Conservation (phyloP, 129 eudicot species). For the Ambrosia artemisiifolia region DNA sequence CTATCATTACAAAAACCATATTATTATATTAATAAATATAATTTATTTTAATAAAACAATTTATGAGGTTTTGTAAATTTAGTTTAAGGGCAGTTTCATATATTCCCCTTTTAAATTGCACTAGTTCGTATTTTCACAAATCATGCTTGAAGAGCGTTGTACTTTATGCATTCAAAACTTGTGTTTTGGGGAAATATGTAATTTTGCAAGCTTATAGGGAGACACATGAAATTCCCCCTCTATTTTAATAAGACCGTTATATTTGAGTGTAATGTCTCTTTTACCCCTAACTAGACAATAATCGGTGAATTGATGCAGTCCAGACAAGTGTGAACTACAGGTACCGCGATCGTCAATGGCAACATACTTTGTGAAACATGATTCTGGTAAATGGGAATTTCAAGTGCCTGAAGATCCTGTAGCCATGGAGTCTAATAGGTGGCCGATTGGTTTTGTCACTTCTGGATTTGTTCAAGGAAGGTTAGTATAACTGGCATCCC, state of each 20-base stretch:
- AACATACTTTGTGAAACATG: conserved; percentile 45
- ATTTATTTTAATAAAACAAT: not conserved
- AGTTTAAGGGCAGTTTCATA: too few species aligned
- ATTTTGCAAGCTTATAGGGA: too few species aligned
- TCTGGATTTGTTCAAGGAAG: conserved; percentile 94
- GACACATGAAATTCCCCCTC: too few species aligned
- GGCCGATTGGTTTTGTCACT: conserved; percentile 89
- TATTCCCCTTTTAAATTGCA: too few species aligned
- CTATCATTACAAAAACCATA: not conserved
- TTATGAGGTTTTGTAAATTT: not conserved
- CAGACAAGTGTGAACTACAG: conserved; percentile 46
- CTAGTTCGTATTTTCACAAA: too few species aligned
- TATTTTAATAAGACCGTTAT: too few species aligned
- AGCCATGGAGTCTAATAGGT: conserved; percentile 51
- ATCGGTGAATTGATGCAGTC: conserved; percentile 39
- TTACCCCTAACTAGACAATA: conserved; percentile 6
- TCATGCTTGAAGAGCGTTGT: too few species aligned
- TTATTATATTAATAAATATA: not conserved
- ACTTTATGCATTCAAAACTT: too few species aligned
- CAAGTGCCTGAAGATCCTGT: conserved; percentile 56
- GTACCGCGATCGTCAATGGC: conserved; percentile 45
- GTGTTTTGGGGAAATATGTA: too few species aligned
- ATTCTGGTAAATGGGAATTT: conserved; percentile 74
- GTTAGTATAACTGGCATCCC: conserved; percentile 28
- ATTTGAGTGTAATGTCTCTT: not conserved